phyloP scores from a whole-genome alignment of 169 alveolate genomes.

The Cryptosporidium meleagridis region DNA sequence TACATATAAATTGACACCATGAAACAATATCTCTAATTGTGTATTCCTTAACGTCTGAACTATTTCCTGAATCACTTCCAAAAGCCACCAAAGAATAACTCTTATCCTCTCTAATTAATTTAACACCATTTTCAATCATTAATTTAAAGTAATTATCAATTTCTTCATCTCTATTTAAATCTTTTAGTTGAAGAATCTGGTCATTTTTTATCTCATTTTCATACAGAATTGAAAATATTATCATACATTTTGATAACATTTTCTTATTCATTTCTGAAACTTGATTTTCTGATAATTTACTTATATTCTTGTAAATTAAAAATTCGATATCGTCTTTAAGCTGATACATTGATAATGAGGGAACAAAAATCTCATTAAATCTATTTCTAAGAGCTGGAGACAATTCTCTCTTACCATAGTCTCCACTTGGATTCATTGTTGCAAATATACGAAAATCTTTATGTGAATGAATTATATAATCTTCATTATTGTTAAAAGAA shows the following conservation, averaged over 20 bases:
- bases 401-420: constrained; percentile 98
- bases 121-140: constrained; percentile 3
- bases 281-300: neutral
- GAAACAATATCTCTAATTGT: constrained; percentile 51
- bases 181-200: neutral
- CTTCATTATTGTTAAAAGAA: constrained; percentile 61
- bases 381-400: constrained; percentile 98
- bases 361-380: constrained; percentile 96
- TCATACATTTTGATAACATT: constrained; percentile 13
- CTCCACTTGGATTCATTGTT: constrained; percentile 99
- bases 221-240: constrained; percentile 26
- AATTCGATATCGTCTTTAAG: constrained; percentile 21
- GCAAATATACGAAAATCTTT: constrained; percentile 93
- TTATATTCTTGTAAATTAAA: constrained; percentile 63
- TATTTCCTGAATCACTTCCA: neutral
- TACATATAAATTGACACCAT: constrained; percentile 51
- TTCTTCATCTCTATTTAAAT: neutral
- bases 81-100: neutral
- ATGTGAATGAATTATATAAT: constrained; percentile 88
- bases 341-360: constrained; percentile 21
- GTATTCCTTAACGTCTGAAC: constrained; percentile 5
- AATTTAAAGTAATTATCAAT: neutral
- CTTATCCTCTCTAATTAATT: neutral
- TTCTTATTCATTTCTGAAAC: neutral
- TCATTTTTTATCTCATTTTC: constrained; percentile 35